phyloP scores from a whole-genome alignment of 2,329 filamentous ascomycete genomes.

The Pestalotiopsis sp. region DNA sequence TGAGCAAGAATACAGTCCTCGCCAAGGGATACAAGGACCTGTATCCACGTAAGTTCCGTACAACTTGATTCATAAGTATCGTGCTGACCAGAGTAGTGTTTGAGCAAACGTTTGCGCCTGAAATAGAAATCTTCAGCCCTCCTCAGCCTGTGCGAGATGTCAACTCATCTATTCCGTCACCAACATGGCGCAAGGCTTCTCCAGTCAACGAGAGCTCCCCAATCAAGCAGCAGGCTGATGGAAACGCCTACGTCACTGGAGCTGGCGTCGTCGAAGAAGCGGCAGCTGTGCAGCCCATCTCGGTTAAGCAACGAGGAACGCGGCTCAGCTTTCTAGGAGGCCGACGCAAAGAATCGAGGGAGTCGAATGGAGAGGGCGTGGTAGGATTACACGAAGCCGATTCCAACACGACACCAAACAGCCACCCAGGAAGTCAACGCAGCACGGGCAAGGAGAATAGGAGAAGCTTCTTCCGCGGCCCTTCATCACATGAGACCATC shows the following conservation, averaged over 20 bases:
- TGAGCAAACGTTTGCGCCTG: constrained; percentile 64
- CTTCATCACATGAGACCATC: constrained; percentile 32
- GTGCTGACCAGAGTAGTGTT: constrained; percentile 51
- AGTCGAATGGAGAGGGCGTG: constrained; percentile 29
- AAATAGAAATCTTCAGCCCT: constrained; percentile 66
- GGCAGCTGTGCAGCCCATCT: constrained; percentile 53
- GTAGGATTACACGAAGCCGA: constrained; percentile 10
- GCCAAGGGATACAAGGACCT: constrained; percentile 61
- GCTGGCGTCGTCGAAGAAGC: constrained; percentile 49
- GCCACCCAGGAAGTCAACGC: constrained; percentile 28
- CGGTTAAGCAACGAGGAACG: constrained; percentile 53
- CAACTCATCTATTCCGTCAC: constrained; percentile 42
- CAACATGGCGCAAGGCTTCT: constrained; percentile 39
- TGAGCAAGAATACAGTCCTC: constrained; percentile 63
- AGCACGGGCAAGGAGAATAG: constrained; percentile 42
- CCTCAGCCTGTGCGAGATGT: constrained; percentile 45
- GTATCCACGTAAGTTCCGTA: constrained; percentile 59
- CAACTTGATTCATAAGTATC: constrained; percentile 13
- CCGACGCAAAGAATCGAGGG: constrained; percentile 47
- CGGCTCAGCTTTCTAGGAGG: constrained; percentile 61
- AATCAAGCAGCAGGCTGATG: constrained; percentile 22
- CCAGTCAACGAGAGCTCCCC: constrained; percentile 31
- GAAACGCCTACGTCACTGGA: constrained; percentile 24
- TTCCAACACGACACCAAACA: constrained; percentile 28
- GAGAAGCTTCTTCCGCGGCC: constrained; percentile 49